A percentile compares a stretch with the other conserved stretches of the same genome.
Evolutionary conservation across 495 filamentous ascomycete genomes (phyloP).

Genomic region (Ramalina peruviana): DNA sequence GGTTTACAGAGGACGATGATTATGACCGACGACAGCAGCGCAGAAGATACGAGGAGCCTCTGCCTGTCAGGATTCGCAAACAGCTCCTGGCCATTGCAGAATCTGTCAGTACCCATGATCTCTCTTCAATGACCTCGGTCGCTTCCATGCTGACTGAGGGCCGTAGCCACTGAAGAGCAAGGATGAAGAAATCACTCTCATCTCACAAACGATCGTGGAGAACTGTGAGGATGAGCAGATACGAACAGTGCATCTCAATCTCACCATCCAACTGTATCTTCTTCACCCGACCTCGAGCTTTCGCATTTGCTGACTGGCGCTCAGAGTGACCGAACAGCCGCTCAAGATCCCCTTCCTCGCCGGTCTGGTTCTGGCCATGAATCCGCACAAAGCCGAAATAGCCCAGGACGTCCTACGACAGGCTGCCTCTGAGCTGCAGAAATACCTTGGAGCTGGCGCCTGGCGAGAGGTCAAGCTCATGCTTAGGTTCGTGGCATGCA

Average conservation of each 20-base stretch:
- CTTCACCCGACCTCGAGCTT: conserved; percentile 3
- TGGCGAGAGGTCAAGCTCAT: conserved; percentile 89
- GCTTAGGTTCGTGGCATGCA: conserved; percentile 68
- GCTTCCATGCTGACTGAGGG: neutral
- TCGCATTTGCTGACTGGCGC: conserved; percentile 2
- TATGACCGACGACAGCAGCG: conserved; percentile 59
- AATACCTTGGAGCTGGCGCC: conserved; percentile 49
- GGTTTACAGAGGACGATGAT: conserved; percentile 55
- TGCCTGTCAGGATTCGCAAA: conserved; percentile 59
- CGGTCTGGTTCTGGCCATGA: conserved; percentile 59
- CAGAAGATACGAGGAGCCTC: conserved; percentile 66
- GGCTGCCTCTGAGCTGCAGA: conserved; percentile 41
- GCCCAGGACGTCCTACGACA: conserved; percentile 51
- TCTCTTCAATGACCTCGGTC: neutral
- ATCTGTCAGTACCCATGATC: conserved; percentile 36
- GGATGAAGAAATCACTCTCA: conserved; percentile 64
- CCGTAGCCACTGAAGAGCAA: conserved; percentile 53
- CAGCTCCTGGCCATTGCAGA: conserved; percentile 75
- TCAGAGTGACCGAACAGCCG: conserved; percentile 67
- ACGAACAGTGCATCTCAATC: conserved; percentile 50
- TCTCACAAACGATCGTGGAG: conserved; percentile 63
- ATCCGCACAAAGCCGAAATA: conserved; percentile 59
- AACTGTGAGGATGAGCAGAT: conserved; percentile 72
- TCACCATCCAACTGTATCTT: conserved; percentile 59
- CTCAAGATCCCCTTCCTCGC: conserved; percentile 92